Conservation (phyloP, 1,139 yeast genomes). For the Pichia norvegensis region DNA sequence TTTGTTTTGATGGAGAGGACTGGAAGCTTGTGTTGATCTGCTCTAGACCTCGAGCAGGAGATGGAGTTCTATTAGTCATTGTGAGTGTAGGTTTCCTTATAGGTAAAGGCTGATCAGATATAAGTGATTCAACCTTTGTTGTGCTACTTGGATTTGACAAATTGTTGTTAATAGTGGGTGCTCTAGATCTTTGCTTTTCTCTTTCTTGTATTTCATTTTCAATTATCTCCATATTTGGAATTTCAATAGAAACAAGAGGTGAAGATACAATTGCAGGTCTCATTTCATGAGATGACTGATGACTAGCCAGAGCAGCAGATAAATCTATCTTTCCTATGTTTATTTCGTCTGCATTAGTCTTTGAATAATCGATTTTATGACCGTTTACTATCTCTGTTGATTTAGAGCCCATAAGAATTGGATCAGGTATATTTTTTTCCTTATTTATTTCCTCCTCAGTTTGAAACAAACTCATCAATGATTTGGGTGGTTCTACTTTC, state of each 20-base stretch:
- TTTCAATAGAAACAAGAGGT: constrained; percentile 48
- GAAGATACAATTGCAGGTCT: constrained; percentile 20
- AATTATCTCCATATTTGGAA: constrained; percentile 40
- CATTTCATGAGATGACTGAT: constrained; percentile 8
- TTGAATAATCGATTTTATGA: neutral
- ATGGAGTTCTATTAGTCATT: constrained; percentile 22
- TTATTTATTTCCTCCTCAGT: constrained; percentile 20
- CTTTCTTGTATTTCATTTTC: constrained; percentile 27
- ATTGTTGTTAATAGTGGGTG: constrained; percentile 31
- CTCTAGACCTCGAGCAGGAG: constrained; percentile 21
- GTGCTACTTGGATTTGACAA: neutral
- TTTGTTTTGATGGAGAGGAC: constrained; percentile 19
- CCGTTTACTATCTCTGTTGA: neutral
- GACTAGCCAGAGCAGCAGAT: neutral
- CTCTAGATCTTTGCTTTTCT: constrained; percentile 37
- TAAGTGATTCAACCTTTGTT: constrained; percentile 7
- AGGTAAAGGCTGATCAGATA: constrained; percentile 12
- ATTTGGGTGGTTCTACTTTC: constrained; percentile 58
- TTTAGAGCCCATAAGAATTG: neutral
- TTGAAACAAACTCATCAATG: constrained; percentile 65
- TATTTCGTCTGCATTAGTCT: neutral
- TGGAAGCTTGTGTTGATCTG: constrained; percentile 12
- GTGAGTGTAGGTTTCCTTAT: constrained; percentile 19
- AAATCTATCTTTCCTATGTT: constrained; percentile 2
- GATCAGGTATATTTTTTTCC: neutral